A percentile compares a stretch with the other conserved stretches of the same genome.
Conservation (phyloP, 2,329 filamentous ascomycete species). For the Aaosphaeria arxii region DNA sequence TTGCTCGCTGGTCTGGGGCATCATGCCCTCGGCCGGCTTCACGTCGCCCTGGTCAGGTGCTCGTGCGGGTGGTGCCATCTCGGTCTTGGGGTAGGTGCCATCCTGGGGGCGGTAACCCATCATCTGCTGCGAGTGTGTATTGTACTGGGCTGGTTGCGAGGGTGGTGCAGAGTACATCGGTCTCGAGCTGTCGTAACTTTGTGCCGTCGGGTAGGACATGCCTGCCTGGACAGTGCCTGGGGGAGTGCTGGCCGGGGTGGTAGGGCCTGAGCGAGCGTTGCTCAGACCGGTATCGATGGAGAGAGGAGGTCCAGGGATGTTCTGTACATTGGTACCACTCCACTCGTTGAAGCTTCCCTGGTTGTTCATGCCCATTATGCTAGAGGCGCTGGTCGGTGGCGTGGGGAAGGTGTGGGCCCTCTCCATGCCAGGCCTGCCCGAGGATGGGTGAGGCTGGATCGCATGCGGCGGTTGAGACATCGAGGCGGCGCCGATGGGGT, state of each 20-base stretch:
- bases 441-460: conserved; percentile 58
- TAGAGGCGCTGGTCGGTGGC: conserved; percentile 87
- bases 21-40: conserved; percentile 64
- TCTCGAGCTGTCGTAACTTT: conserved; percentile 72
- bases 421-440: conserved; percentile 66
- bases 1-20: conserved; percentile 45
- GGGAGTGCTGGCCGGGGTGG: conserved; percentile 86
- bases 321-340: conserved; percentile 50
- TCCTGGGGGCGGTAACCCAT: conserved; percentile 61
- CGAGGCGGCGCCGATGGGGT: conserved; percentile 51
- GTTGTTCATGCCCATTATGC: conserved; percentile 72
- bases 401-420: conserved; percentile 92
- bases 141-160: conserved; percentile 65
- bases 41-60: conserved; percentile 60
- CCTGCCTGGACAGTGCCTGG: conserved; percentile 76
- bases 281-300: conserved; percentile 77
- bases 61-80: conserved; percentile 80
- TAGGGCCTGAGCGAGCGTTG: conserved; percentile 81
- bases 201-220: conserved; percentile 72
- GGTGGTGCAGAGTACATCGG: conserved; percentile 74
- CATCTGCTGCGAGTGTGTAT: conserved; percentile 59
- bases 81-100: conserved; percentile 71
- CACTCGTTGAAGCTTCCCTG: conserved; percentile 78
- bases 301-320: conserved; percentile 63
- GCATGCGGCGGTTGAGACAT: conserved; percentile 66